These are phyloP conservation scores for Paramecium octaurelia DNA, from an alignment of 73 alveolate genomes.

Conservation along the genomic window DNA sequence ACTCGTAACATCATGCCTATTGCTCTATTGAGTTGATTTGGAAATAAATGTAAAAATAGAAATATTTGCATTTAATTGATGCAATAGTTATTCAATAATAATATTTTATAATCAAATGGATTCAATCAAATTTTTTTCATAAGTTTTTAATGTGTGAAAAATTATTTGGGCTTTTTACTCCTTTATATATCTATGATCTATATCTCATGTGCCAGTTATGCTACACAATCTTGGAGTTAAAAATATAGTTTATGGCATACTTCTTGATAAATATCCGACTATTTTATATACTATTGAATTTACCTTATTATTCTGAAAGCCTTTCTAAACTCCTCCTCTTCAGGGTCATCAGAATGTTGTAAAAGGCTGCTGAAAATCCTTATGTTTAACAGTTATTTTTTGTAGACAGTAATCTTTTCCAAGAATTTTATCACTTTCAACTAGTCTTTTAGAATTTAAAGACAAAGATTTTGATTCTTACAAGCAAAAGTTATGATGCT, in stretches of 20 bases:
- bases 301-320: conserved; percentile 31
- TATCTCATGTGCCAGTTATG: conserved; percentile 50
- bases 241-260: neutral
- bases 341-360: neutral
- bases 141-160: conserved; percentile 19
- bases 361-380: conserved; percentile 4
- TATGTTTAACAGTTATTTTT: conserved; percentile 13
- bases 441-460: neutral
- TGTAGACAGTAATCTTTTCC: neutral
- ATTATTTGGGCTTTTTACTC: neutral
- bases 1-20: neutral
- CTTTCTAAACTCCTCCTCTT: conserved; percentile 10
- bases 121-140: conserved; percentile 7
- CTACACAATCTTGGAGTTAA: conserved; percentile 21
- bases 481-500: conserved; percentile 17
- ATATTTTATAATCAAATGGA: neutral
- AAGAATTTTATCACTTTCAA: neutral
- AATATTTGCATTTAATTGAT: neutral
- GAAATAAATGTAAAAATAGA: neutral
- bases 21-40: neutral
- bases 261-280: conserved; percentile 10
- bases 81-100: neutral
- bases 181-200: conserved; percentile 7
- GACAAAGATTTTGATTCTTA: neutral
- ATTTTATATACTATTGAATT: neutral